Conservation (phyloP, 768 basidiomycete species). For the Boletus rubroflammeus region DNA sequence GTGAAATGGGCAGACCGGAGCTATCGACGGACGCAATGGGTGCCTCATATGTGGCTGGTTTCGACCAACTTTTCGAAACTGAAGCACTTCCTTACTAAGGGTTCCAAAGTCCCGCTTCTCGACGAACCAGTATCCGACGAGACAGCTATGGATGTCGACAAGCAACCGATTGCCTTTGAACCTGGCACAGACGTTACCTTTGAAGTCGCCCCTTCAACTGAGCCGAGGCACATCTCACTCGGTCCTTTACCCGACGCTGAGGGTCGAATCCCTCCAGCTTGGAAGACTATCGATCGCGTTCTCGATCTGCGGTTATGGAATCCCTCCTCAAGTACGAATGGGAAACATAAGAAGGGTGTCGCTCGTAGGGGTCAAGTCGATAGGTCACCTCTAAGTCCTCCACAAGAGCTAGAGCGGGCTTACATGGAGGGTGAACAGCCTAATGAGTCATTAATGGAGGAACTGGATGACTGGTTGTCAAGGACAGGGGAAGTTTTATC, state of each 20-base stretch:
- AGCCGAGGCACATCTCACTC: slow-evolving; percentile 29
- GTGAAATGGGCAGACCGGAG: slow-evolving; percentile 85
- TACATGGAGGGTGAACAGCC: slow-evolving; percentile 66
- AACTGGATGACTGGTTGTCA: slow-evolving; percentile 51
- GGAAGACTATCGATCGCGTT: slow-evolving; percentile 92
- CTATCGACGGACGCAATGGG: slow-evolving; percentile 81
- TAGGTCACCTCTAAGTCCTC: slow-evolving; percentile 12
- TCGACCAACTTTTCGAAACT: slow-evolving; percentile 63
- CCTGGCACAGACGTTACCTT: slow-evolving; percentile 36
- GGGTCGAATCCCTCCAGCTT: slow-evolving; percentile 65
- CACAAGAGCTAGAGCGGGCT: slow-evolving; percentile 34
- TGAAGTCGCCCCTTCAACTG: slow-evolving; percentile 28
- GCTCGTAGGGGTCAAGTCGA: slow-evolving; percentile 31
- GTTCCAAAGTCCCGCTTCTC: slow-evolving; percentile 66
- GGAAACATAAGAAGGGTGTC: slow-evolving; percentile 18
- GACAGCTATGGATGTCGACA: slow-evolving; percentile 25
- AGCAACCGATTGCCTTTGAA: slow-evolving; percentile 37
- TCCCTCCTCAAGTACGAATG: slow-evolving; percentile 26
- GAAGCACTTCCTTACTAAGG: slow-evolving; percentile 70
- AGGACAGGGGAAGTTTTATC: slow-evolving; percentile 41
- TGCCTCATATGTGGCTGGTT: slow-evolving; percentile 87
- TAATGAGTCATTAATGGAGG: slow-evolving; percentile 47
- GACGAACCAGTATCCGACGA: slow-evolving; percentile 38
- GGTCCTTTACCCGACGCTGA: slow-evolving; percentile 66
- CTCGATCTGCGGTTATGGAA: slow-evolving; percentile 74